Evolutionary conservation across 2,329 filamentous ascomycete genomes (phyloP).

Genomic region (Diplodia sapinea): DNA sequence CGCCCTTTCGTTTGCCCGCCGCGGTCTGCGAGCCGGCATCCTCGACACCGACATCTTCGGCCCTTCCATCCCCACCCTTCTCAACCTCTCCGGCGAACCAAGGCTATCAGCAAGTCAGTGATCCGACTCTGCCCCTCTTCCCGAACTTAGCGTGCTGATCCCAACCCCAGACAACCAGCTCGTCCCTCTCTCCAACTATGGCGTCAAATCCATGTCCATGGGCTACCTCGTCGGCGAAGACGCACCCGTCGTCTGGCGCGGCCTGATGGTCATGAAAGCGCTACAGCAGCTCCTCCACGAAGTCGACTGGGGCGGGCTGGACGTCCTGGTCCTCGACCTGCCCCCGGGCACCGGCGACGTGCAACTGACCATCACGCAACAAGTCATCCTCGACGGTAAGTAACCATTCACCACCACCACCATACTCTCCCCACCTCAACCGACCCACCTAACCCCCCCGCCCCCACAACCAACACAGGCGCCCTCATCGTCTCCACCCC

Average conservation of each 20-base stretch:
- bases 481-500: slow-evolving; percentile 90
- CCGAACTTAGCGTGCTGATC: neutral
- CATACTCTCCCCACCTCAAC: no score
- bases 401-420: no score
- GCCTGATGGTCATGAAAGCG: slow-evolving; percentile 97
- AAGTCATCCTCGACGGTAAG: slow-evolving; percentile 76
- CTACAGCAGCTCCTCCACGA: slow-evolving; percentile 94
- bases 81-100: slow-evolving; percentile 81
- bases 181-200: slow-evolving; percentile 89
- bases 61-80: slow-evolving; percentile 87
- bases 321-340: slow-evolving; percentile 86
- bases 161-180: slow-evolving; percentile 71
- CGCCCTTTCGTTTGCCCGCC: slow-evolving; percentile 81
- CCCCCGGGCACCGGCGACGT: slow-evolving; percentile 95
- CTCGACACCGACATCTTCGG: slow-evolving; percentile 97
- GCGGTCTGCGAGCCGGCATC: slow-evolving; percentile 82
- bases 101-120: slow-evolving; percentile 72
- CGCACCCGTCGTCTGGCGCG: slow-evolving; percentile 90
- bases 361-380: slow-evolving; percentile 95
- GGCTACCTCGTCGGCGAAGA: slow-evolving; percentile 84
- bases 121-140: neutral
- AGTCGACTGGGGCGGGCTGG: slow-evolving; percentile 89
- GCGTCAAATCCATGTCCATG: slow-evolving; percentile 98
- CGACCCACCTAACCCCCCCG: no score
- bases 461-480: no score